Base-by-base conservation (phyloP, 148 eudicot genomes). In the Pharnaceum exiguum region DNA sequence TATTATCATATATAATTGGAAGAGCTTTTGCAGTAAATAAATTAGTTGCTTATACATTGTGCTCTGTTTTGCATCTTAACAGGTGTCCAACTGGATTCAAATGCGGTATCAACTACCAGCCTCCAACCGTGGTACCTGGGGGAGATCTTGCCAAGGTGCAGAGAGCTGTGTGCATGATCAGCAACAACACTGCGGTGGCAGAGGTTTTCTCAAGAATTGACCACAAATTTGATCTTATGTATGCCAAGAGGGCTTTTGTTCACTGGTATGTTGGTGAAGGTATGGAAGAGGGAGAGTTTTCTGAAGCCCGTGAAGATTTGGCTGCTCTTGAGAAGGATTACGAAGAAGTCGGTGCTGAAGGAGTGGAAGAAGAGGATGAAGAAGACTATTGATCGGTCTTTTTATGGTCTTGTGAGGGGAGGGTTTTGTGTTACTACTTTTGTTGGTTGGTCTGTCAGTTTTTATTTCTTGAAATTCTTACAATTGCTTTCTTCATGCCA, bases 251-350 rank as follows among this genome's bases (percentile, higher is more conserved):
- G 49, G 79, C 79, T 5, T 75, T 75, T 62, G 79, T 75, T 10
- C 79, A 70, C 43, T 75, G 79, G 79, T 75, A 75, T 39, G 79
- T 75, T 17, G 79, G 79, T 5, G 79, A 75, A 58, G 79, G 79
- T 29, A 70, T 75, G 79, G 79, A 75, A 46, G 79, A 75, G 42
- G 79, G 79, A 53, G 79, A 75, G 58, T 75, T 75, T 52, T 75
- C 79, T 5, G 79, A 75, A 57, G 79, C 75, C 5, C 68, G 79
- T 23, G 79, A 75, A 47, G 79, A 75, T 71, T 66, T 75, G 40
- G 79, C 75, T 47, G 75, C 75, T 5, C 75, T 70, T 8, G 75
- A 70, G 60, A 74, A 69, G 44, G 78, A 74, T 36, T 75, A 75
- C 16, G 78, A 75, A 51, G 78, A 75, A 57, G 79, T 75, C 38